phyloP scores from a whole-genome alignment of 2,329 filamentous ascomycete genomes.

The Aspergillus candidus region DNA sequence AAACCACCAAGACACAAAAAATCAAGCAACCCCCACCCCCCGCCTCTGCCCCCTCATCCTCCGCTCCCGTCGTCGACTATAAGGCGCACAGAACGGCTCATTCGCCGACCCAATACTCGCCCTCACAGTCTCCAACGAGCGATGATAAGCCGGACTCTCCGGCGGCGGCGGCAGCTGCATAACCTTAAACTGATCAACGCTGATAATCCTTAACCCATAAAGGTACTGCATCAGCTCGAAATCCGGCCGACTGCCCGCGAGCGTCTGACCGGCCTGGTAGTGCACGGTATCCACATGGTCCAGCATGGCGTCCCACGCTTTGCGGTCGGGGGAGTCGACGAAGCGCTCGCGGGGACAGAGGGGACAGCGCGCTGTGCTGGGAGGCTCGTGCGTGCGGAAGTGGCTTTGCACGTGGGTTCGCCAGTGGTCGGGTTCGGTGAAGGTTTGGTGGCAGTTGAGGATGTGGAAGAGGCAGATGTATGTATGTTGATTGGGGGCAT shows the following conservation, averaged over 20 bases:
- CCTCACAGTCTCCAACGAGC: slow-evolving; percentile 31
- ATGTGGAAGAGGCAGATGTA: slow-evolving; percentile 42
- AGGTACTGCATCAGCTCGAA: slow-evolving; percentile 43
- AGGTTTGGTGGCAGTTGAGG: slow-evolving; percentile 38
- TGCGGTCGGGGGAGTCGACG: slow-evolving; percentile 17
- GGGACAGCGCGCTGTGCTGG: slow-evolving; percentile 39
- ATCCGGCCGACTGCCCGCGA: slow-evolving; percentile 36
- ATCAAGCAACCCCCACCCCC: slow-evolving; percentile 29
- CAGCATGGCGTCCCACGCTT: slow-evolving; percentile 39
- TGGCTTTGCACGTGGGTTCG: slow-evolving; percentile 42
- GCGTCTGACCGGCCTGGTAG: slow-evolving; percentile 36
- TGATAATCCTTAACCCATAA: slow-evolving; percentile 38
- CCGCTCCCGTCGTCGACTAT: slow-evolving; percentile 35
- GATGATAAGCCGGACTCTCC: slow-evolving; percentile 32
- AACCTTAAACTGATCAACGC: slow-evolving; percentile 38
- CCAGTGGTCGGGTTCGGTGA: slow-evolving; percentile 35
- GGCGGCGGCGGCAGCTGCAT: slow-evolving; percentile 37
- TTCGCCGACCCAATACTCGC: slow-evolving; percentile 34
- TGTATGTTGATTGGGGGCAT: slow-evolving; percentile 7
- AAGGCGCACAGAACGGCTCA: slow-evolving; percentile 35
- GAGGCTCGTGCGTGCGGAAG: slow-evolving; percentile 37
- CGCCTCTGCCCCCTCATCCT: slow-evolving; percentile 31
- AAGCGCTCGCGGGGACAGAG: slow-evolving; percentile 30
- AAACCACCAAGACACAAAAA: neutral
- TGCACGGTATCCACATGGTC: slow-evolving; percentile 38